A percentile compares a stretch with the other conserved stretches of the same genome.
phyloP scores from a whole-genome alignment of 306 rosid species.

The Gastrolobium villosum region DNA sequence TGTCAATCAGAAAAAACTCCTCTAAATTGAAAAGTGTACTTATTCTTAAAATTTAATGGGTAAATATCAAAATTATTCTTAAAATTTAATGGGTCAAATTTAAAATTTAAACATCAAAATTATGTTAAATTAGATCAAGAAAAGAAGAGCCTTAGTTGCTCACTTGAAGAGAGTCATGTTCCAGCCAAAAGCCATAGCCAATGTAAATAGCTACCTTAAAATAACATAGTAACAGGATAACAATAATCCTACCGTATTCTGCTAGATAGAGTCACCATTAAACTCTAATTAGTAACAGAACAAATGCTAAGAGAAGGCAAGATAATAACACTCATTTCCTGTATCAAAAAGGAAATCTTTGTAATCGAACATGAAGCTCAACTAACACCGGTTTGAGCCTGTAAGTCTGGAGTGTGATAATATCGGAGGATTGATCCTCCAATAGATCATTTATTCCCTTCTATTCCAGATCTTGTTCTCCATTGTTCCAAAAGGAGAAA shows the following conservation, averaged over 20 bases:
- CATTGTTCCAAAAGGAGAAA: neutral
- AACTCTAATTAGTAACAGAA: neutral
- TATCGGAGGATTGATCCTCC: neutral
- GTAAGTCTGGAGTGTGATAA: neutral
- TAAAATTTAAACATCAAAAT: no score
- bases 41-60: no score
- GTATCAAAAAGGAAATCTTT: neutral
- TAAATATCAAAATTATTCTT: no score
- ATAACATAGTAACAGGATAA: neutral
- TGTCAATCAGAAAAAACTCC: no score
- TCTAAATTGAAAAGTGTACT: no score
- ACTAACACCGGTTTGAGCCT: neutral
- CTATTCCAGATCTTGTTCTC: neutral
- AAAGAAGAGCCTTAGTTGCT: no score
- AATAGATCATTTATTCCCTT: neutral
- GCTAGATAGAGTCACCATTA: neutral
- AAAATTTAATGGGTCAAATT: no score
- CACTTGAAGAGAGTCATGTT: no score
- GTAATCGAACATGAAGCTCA: neutral
- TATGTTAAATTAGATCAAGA: no score
- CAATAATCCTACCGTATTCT: neutral
- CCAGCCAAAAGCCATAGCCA: constrained; percentile 14
- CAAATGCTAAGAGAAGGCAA: neutral
- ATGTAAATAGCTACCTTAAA: constrained; percentile 4
- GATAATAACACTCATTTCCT: neutral